phyloP scores from a whole-genome alignment of 176 grass and related monocot species.

The Oryza nivara region DNA sequence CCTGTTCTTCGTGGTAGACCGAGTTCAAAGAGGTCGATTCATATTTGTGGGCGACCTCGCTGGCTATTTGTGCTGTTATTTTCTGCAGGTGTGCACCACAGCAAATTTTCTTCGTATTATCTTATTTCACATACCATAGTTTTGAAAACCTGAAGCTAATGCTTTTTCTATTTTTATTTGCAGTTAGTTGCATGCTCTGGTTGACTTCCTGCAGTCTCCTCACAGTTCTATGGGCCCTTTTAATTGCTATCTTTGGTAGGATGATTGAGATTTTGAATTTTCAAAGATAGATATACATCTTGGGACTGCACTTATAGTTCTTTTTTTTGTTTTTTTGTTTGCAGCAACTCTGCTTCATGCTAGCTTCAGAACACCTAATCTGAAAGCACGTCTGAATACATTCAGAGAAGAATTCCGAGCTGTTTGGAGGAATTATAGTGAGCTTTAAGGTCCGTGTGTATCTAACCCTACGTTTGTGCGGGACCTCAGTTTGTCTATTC shows the following conservation, averaged over 20 bases:
- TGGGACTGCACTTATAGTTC: constrained; percentile 18
- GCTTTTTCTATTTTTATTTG: constrained; percentile 32
- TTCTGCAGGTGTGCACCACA: constrained; percentile 65
- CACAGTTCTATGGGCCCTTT: constrained; percentile 87
- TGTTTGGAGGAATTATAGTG: constrained; percentile 91
- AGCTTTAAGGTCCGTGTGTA: constrained; percentile 56
- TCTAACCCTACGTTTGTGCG: constrained; percentile 11
- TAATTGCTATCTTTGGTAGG: constrained; percentile 84
- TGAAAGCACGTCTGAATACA: constrained; percentile 97
- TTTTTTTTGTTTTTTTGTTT: constrained; percentile 26
- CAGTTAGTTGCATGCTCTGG: constrained; percentile 96
- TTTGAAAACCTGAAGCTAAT: constrained; percentile 14
- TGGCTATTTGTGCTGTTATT: constrained; percentile 88
- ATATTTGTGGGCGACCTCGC: constrained; percentile 95
- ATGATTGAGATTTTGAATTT: constrained; percentile 22
- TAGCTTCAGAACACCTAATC: constrained; percentile 93
- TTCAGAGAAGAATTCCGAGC: constrained; percentile 98
- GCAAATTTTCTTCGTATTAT: neutral
- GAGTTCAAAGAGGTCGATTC: constrained; percentile 88
- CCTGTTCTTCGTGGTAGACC: constrained; percentile 91
- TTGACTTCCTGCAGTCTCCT: constrained; percentile 88
- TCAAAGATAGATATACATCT: constrained; percentile 7
- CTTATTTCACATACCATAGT: constrained; percentile 1
- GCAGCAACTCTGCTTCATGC: constrained; percentile 88
- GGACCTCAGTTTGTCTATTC: neutral